Base-by-base conservation (phyloP, 495 filamentous ascomycete genomes). In the Pyrenopolyporus hunteri region DNA sequence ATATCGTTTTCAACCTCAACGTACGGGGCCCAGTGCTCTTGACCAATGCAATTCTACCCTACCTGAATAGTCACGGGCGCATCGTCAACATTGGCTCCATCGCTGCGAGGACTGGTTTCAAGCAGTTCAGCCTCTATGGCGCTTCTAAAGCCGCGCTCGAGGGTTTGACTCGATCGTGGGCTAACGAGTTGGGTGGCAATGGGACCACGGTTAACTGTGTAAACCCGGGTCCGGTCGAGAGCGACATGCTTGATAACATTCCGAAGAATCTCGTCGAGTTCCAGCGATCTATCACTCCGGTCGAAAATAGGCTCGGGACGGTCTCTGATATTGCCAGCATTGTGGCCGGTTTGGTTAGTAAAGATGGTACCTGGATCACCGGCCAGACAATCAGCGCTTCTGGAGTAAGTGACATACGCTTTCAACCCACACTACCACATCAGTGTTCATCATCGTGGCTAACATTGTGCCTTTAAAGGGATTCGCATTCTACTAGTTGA, bases 61-160 rank as follows among this genome's bases (percentile, higher is more conserved):
- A 82, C 49, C 63, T 85, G 14, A 74, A 70, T 19, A 19, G 48
- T 3, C 72, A 73, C 6, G 78, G 78, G 17, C 77, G 84, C 3
- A 81, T 86, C 55, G 80, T 87, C 64, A 85, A 83, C 68, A 73
- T 86, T 17, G 73, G 75, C 20, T 81, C 77, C 10, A 75, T 85
- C 4, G 81, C 64, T 10, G 74, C 70, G 2, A 73, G 83, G 8
- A 23, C 14, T 0, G 80, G 78, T 4, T 74, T 79, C 46, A 50
- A 70, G 3, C 45, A 57, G 5, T 49, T 76, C 0, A 42, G 70
- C 17, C 73, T 86, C 36, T 90, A 90, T 64, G 69, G 73, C 25
- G 69, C 82, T 0, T 81, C 81, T 23, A 90, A 90, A 60, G 88
- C 85, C 14, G 85, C 88, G 4, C 80, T 90, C 23, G 86, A 90